A percentile compares a stretch with the other conserved stretches of the same genome.
These are phyloP conservation scores for Cicer cuneatum DNA, from an alignment of 306 rosid genomes.

Conservation along the genomic window DNA sequence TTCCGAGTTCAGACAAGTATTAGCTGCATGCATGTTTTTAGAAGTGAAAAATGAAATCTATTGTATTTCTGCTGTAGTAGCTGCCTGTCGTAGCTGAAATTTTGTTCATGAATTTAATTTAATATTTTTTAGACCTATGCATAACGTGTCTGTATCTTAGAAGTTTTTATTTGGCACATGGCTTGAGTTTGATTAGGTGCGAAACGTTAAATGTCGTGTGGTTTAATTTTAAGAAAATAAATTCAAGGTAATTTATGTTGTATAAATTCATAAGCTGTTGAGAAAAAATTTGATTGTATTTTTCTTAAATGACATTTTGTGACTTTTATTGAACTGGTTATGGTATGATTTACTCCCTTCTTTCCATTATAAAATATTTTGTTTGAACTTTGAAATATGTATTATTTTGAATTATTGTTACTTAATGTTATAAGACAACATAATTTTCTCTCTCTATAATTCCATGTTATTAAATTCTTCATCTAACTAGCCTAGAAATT, in stretches of 20 bases:
- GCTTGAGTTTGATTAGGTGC: background rate
- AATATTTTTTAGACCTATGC: background rate
- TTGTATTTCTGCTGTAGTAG: constrained; percentile 42
- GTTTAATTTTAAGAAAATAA: background rate
- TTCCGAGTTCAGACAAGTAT: too few species aligned
- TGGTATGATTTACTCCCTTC: background rate
- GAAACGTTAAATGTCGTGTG: too few species aligned
- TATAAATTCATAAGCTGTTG: background rate
- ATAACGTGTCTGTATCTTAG: background rate
- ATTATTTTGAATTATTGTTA: too few species aligned
- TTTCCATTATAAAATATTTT: too few species aligned
- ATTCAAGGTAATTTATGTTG: background rate
- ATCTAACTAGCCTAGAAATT: too few species aligned
- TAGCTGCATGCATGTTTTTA: too few species aligned
- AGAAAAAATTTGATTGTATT: too few species aligned
- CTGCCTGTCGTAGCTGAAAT: constrained; percentile 41
- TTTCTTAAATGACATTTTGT: background rate
- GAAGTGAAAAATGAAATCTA: constrained; percentile 21
- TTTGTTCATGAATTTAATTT: constrained; percentile 40
- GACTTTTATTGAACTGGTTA: background rate
- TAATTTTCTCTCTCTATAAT: too few species aligned
- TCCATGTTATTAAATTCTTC: too few species aligned
- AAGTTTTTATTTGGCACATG: background rate
- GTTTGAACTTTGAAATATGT: too few species aligned
- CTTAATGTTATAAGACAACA: too few species aligned